Evolutionary conservation across 176 grass and related monocot species (phyloP).

Genomic region (Avena insularis): DNA sequence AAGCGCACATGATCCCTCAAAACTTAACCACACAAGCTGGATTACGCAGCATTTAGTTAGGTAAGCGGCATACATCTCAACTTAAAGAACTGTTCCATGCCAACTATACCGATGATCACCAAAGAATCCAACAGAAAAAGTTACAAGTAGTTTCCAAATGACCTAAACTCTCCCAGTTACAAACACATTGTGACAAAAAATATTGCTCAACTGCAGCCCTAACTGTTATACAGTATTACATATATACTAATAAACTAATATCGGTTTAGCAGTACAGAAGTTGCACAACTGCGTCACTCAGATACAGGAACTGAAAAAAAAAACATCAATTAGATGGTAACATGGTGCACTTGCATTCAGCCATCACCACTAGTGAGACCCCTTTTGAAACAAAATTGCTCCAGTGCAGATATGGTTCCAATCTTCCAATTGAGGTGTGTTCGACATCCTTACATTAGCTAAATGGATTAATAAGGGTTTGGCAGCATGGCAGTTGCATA

Average conservation of each 20-base stretch:
- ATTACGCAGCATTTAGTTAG: neutral
- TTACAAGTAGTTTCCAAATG: neutral
- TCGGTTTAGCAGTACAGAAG: neutral
- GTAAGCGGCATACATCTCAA: neutral
- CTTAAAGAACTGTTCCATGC: neutral
- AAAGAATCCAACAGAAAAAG: neutral
- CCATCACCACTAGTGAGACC: neutral
- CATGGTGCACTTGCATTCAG: neutral
- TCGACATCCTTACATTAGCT: neutral
- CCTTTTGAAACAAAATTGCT: neutral
- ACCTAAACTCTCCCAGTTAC: neutral
- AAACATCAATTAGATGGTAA: neutral
- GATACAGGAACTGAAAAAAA: neutral
- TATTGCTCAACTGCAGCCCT: neutral
- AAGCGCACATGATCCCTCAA: neutral
- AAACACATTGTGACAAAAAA: no score
- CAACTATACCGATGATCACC: conserved; percentile 5
- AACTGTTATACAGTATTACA: neutral
- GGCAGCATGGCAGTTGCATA: neutral
- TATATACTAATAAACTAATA: neutral
- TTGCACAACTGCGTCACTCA: neutral
- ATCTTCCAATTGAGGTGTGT: neutral
- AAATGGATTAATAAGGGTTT: neutral
- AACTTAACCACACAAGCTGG: neutral
- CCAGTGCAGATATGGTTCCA: neutral